phyloP scores from a whole-genome alignment of 805 yeast genomes.

The Barnettozyma populi region DNA sequence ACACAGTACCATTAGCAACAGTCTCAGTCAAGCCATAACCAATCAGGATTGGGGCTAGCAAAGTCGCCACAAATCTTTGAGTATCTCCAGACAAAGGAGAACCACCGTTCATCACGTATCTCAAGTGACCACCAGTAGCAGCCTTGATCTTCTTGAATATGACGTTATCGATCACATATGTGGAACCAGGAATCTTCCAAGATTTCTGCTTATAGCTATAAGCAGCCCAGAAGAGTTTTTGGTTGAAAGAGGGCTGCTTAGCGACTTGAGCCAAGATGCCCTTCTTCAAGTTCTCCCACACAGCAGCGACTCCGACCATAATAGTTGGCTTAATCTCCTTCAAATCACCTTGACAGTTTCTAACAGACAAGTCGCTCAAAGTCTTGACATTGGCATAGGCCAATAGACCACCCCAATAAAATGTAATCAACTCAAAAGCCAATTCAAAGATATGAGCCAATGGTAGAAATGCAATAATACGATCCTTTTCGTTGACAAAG shows the following conservation, averaged over 20 bases:
- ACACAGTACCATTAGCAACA: constrained; percentile 77
- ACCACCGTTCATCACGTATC: constrained; percentile 80
- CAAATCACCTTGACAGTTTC: constrained; percentile 86
- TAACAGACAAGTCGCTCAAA: constrained; percentile 72
- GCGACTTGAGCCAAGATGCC: constrained; percentile 78
- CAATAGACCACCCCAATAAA: constrained; percentile 84
- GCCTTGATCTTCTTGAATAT: constrained; percentile 84
- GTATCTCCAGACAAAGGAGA: constrained; percentile 81
- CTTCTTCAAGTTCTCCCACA: constrained; percentile 93
- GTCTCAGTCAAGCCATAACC: constrained; percentile 98
- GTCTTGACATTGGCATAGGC: constrained; percentile 96
- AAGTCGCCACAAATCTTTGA: constrained; percentile 70
- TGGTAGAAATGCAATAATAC: constrained; percentile 84
- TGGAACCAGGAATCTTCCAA: constrained; percentile 71
- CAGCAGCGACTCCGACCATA: constrained; percentile 98
- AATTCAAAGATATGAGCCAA: constrained; percentile 95
- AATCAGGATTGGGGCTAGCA: constrained; percentile 79
- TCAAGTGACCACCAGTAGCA: constrained; percentile 91
- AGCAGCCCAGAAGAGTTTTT: constrained; percentile 86
- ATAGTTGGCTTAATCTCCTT: constrained; percentile 82
- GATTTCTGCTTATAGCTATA: constrained; percentile 63
- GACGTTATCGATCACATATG: constrained; percentile 54
- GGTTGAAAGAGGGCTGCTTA: constrained; percentile 57
- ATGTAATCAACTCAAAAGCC: constrained; percentile 70
- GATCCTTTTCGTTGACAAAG: constrained; percentile 51